A percentile compares a stretch with the other conserved stretches of the same genome.
phyloP scores from a whole-genome alignment of 139 green algal species.

The Coelastrella sp. region DNA sequence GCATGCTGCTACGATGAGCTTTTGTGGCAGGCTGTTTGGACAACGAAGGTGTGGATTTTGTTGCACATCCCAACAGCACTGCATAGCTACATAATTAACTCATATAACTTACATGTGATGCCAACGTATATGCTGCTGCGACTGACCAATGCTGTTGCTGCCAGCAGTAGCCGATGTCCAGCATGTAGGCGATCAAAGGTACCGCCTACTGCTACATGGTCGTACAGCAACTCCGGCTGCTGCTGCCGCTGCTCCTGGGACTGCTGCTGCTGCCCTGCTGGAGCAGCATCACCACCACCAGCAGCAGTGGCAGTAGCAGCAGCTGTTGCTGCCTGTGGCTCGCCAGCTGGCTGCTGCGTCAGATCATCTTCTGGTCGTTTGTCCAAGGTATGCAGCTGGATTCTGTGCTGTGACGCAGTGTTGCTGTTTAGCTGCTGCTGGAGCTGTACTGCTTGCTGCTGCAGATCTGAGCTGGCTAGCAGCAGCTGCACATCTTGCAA shows the following conservation, averaged over 20 bases:
- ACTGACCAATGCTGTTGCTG: conserved; percentile 76
- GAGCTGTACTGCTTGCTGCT: neutral
- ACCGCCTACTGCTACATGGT: conserved; percentile 86
- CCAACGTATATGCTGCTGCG: conserved; percentile 75
- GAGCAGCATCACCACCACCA: neutral
- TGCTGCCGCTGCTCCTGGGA: conserved; percentile 42
- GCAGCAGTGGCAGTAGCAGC: too few species aligned
- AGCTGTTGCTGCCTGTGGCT: too few species aligned
- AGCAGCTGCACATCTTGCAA: conserved; percentile 15
- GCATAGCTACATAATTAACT: neutral
- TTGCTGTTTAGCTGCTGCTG: conserved; percentile 16
- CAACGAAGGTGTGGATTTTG: too few species aligned
- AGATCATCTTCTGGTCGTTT: neutral
- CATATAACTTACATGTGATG: conserved; percentile 74
- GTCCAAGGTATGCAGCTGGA: neutral
- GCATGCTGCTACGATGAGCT: neutral
- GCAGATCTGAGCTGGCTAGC: neutral
- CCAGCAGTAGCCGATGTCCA: conserved; percentile 92
- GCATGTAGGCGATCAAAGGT: conserved; percentile 96
- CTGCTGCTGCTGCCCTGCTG: conserved; percentile 10
- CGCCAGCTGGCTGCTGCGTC: too few species aligned
- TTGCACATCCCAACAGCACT: neutral
- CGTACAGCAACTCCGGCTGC: conserved; percentile 62
- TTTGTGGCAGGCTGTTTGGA: neutral
- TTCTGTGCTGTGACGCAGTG: neutral